phyloP scores from a whole-genome alignment of 2,329 filamentous ascomycete species.

The Tolypocladium album region DNA sequence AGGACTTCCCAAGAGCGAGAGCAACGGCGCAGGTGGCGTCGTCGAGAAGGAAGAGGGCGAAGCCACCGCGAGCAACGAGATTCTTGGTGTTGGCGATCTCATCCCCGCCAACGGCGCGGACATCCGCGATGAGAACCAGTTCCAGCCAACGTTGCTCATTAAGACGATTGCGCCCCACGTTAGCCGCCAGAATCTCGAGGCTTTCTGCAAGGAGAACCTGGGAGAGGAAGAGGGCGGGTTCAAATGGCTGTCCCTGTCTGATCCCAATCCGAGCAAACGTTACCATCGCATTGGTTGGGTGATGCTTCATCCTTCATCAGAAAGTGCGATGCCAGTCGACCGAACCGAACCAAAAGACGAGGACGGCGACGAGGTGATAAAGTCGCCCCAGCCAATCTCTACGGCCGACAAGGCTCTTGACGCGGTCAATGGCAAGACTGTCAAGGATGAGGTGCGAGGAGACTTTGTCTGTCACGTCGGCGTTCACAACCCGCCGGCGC shows the following conservation, averaged over 20 bases:
- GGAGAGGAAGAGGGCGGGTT: conserved; percentile 87
- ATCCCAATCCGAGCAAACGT: conserved; percentile 93
- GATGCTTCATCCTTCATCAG: conserved; percentile 74
- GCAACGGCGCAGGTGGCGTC: conserved; percentile 72
- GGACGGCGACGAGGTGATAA: conserved; percentile 45
- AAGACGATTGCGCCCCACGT: conserved; percentile 97
- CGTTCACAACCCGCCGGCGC: conserved; percentile 78
- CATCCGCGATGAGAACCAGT: conserved; percentile 76
- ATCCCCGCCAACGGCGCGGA: conserved; percentile 77
- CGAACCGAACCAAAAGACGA: conserved; percentile 65
- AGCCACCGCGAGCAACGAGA: conserved; percentile 81
- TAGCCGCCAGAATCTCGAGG: conserved; percentile 83
- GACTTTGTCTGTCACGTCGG: conserved; percentile 98
- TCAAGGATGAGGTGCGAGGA: conserved; percentile 84
- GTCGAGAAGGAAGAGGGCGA: conserved; percentile 95
- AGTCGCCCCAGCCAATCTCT: conserved; percentile 38
- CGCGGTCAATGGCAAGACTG: conserved; percentile 95
- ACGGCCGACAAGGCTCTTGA: conserved; percentile 82
- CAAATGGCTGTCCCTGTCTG: conserved; percentile 90
- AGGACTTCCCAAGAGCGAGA: conserved; percentile 87
- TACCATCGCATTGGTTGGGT: conserved; percentile 99
- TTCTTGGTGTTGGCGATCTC: conserved; percentile 83
- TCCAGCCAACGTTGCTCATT: conserved; percentile 87
- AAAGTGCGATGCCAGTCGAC: conserved; percentile 54
- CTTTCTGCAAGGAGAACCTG: conserved; percentile 88